These are phyloP conservation scores for Sporothrix inflata DNA, from an alignment of 2,329 filamentous ascomycete genomes.

Conservation along the genomic window DNA sequence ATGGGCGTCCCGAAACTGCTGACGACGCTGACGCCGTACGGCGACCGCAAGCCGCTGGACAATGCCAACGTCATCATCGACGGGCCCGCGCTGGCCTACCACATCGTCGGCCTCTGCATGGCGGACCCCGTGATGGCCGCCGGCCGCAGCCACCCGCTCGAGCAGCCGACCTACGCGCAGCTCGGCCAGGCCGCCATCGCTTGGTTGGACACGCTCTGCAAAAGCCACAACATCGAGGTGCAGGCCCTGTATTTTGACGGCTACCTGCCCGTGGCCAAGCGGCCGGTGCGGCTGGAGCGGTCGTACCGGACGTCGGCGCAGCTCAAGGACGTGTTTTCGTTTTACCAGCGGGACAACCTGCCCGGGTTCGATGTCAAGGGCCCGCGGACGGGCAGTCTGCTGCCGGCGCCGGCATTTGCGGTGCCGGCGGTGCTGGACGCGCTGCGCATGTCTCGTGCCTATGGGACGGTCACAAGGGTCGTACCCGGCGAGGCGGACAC, in stretches of 20 bases:
- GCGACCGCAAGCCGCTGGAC: constrained; percentile 32
- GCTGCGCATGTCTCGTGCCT: constrained; percentile 53
- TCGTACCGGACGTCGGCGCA: constrained; percentile 60
- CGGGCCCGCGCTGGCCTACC: constrained; percentile 39
- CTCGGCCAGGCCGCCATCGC: constrained; percentile 34
- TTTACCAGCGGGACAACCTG: constrained; percentile 33
- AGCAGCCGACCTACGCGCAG: constrained; percentile 33
- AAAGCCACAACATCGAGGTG: constrained; percentile 30
- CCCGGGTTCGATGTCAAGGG: constrained; percentile 29
- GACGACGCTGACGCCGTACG: constrained; percentile 35
- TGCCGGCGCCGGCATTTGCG: constrained; percentile 65
- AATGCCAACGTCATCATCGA: constrained; percentile 36
- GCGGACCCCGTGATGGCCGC: constrained; percentile 13
- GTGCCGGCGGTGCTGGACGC: constrained; percentile 77
- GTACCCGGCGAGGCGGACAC: constrained; percentile 85
- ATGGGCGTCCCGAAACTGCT: constrained; percentile 39
- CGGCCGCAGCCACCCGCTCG: constrained; percentile 32
- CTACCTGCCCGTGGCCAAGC: constrained; percentile 70
- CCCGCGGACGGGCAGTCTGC: constrained; percentile 35
- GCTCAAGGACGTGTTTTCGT: constrained; percentile 54
- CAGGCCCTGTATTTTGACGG: constrained; percentile 77
- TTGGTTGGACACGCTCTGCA: constrained; percentile 35
- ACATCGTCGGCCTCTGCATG: constrained; percentile 33
- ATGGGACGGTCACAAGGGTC: constrained; percentile 53
- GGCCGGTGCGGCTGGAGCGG: constrained; percentile 62